Evolutionary conservation across 2,329 filamentous ascomycete species (phyloP).

Genomic region (Xylaria hypoxylon): DNA sequence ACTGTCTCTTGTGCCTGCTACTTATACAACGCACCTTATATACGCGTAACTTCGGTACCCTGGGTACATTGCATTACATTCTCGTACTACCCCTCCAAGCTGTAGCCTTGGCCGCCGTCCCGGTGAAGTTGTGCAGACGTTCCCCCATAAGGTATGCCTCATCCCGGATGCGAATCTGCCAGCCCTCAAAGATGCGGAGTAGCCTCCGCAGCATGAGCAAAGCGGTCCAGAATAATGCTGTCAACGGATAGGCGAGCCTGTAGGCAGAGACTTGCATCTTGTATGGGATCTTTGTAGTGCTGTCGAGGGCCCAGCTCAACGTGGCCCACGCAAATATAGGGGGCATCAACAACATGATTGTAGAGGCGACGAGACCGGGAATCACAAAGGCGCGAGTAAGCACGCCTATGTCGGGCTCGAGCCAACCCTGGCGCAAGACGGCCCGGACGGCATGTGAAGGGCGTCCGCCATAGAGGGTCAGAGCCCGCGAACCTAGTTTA

Average conservation of each 20-base stretch:
- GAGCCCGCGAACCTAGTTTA: constrained; percentile 78
- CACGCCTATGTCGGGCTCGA: constrained; percentile 80
- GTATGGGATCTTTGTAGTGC: constrained; percentile 41
- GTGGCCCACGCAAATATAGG: constrained; percentile 66
- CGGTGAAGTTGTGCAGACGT: constrained; percentile 85
- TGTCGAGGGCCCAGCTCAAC: constrained; percentile 52
- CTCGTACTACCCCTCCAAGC: constrained; percentile 45
- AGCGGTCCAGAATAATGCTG: constrained; percentile 62
- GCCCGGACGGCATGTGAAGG: constrained; percentile 79
- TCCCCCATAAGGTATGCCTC: constrained; percentile 98
- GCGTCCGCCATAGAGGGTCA: constrained; percentile 75
- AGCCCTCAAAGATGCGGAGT: constrained; percentile 74
- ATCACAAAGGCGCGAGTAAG: constrained; percentile 90
- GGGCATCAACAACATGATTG: constrained; percentile 73
- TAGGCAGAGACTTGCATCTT: constrained; percentile 57
- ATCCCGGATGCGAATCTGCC: constrained; percentile 86
- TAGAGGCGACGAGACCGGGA: constrained; percentile 73
- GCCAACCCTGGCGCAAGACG: constrained; percentile 79
- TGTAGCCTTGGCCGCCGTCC: constrained; percentile 43
- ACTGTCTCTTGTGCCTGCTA: background rate
- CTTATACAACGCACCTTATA: constrained; percentile 1
- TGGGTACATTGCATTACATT: constrained; percentile 32
- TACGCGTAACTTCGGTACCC: background rate
- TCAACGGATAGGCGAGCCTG: constrained; percentile 76
- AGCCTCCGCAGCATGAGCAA: constrained; percentile 63